A percentile compares a stretch with the other conserved stretches of the same genome.
These are phyloP conservation scores for Luffa acutangula DNA, from an alignment of 306 rosid genomes.

Conservation along the genomic window DNA sequence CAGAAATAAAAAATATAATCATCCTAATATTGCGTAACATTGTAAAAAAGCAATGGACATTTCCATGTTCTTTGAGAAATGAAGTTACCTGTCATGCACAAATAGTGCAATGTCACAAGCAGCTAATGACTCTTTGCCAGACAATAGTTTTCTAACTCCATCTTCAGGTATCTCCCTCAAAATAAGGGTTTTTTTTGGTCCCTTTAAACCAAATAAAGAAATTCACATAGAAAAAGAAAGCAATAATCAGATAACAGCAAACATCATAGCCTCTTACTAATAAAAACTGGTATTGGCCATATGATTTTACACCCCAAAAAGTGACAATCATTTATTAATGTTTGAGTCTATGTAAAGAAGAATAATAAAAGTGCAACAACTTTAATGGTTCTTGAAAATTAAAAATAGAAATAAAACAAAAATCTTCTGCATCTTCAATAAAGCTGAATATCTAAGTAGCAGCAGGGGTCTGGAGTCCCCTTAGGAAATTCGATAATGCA, in stretches of 20 bases:
- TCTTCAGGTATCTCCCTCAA: conserved; percentile 86
- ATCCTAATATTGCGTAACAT: not conserved
- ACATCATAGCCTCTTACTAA: not conserved
- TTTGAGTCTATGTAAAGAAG: not conserved
- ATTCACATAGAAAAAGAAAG: not conserved
- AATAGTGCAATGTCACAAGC: conserved; percentile 84
- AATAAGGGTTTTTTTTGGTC: conserved; percentile 56
- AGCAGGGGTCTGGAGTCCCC: not conserved
- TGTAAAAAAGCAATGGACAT: not conserved
- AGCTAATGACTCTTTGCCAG: conserved; percentile 83
- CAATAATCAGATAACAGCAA: not conserved
- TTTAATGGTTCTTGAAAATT: not conserved
- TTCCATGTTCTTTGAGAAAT: not conserved
- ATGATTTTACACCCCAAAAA: not conserved
- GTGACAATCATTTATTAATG: not conserved
- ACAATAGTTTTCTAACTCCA: conserved; percentile 49
- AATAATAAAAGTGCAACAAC: not conserved
- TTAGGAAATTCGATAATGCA: not conserved
- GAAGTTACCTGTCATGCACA: conserved; percentile 71
- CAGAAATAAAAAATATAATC: not conserved
- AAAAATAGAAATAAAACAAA: not conserved
- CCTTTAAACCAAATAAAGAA: conserved; percentile 34
- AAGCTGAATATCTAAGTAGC: not conserved
- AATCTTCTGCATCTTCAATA: not conserved
- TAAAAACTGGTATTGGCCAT: not conserved